Conservation (phyloP, 441 rosid species). For the Metrosideros polymorpha region DNA sequence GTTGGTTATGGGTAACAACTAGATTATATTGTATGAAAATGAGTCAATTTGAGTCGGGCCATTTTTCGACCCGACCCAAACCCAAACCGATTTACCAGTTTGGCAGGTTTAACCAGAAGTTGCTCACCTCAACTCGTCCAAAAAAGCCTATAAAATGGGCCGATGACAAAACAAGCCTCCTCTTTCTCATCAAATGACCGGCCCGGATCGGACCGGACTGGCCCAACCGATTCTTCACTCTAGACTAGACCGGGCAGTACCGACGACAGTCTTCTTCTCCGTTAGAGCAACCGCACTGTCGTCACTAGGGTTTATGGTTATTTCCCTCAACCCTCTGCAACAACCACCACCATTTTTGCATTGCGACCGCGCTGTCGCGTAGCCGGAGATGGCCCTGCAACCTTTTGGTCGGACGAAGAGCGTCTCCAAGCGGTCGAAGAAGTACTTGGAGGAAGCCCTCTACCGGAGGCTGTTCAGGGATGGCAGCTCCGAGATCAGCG, state of each 20-base stretch:
- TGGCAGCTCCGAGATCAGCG: conserved; percentile 53
- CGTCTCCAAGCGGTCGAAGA: conserved; percentile 40
- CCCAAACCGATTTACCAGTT: no score
- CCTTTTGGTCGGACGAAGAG: conserved; percentile 36
- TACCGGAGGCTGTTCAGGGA: conserved; percentile 61
- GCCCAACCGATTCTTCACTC: background rate
- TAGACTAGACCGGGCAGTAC: background rate
- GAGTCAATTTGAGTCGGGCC: no score
- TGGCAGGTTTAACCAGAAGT: no score
- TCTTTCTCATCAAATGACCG: background rate
- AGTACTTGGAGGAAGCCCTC: conserved; percentile 80
- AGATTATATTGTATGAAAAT: no score
- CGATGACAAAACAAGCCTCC: background rate
- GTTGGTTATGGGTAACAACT: no score
- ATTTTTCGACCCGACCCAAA: no score
- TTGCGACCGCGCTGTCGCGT: background rate
- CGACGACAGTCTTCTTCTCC: background rate
- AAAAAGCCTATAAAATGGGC: no score
- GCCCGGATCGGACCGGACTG: background rate
- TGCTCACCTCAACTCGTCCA: no score
- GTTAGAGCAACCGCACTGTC: background rate
- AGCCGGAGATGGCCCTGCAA: conserved; percentile 22
- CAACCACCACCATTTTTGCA: background rate
- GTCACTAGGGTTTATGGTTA: background rate
- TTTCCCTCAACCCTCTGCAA: background rate